phyloP scores from a whole-genome alignment of 805 yeast genomes.

The Yueomyces sinensis region DNA sequence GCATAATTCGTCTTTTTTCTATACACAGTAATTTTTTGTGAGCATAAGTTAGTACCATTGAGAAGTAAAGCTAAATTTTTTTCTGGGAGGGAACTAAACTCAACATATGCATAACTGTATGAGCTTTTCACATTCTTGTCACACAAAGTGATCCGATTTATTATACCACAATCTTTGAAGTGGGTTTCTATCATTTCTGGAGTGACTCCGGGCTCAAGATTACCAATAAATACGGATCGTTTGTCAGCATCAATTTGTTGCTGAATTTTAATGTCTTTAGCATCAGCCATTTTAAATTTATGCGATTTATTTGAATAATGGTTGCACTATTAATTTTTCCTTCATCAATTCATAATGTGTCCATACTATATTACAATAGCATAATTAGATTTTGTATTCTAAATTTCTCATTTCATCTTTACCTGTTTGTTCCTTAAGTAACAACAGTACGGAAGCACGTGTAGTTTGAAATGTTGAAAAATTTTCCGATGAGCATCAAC shows the following conservation, averaged over 20 bases:
- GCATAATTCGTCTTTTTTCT: constrained; percentile 44
- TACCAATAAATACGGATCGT: constrained; percentile 42
- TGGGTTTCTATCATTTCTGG: constrained; percentile 38
- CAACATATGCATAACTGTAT: constrained; percentile 52
- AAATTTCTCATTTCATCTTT: no score
- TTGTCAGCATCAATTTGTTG: constrained; percentile 34
- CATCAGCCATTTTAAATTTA: background rate
- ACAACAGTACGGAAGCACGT: no score
- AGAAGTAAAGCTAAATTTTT: constrained; percentile 35
- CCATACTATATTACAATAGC: no score
- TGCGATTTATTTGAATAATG: no score
- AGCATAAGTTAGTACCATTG: constrained; percentile 31
- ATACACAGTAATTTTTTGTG: constrained; percentile 34
- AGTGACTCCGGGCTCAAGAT: constrained; percentile 34
- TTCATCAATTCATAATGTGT: no score
- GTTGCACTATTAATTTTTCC: no score
- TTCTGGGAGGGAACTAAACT: constrained; percentile 33
- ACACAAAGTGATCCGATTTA: constrained; percentile 38
- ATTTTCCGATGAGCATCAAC: no score
- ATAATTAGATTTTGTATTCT: no score
- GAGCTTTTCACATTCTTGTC: constrained; percentile 31
- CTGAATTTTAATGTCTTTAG: background rate
- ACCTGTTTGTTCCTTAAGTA: no score
- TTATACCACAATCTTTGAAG: constrained; percentile 32
- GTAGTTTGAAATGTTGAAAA: no score